Percentiles rank a stretch among this genome's conserved stretches.
phyloP scores from a whole-genome alignment of 768 basidiomycete genomes.

The Lenzites betulinus region DNA sequence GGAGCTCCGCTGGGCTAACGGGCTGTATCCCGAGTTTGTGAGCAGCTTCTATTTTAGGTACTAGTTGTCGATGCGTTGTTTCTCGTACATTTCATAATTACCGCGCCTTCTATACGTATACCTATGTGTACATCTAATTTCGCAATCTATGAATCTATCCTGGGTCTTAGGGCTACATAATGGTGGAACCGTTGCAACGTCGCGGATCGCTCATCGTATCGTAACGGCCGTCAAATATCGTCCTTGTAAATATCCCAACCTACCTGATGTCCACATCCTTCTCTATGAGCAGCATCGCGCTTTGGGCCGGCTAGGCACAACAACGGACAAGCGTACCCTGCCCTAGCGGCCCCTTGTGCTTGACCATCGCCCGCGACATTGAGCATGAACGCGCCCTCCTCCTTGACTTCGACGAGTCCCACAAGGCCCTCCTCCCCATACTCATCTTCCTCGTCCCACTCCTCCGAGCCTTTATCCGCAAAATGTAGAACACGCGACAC shows the following conservation, averaged over 20 bases:
- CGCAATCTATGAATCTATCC: not conserved
- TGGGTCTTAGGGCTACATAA: constrained; percentile 1
- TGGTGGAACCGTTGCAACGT: not conserved
- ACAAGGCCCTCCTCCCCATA: constrained; percentile 27
- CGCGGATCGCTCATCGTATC: not conserved
- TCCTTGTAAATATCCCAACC: constrained; percentile 40
- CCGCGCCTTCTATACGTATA: not conserved
- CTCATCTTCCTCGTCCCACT: constrained; percentile 27
- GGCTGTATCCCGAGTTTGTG: constrained; percentile 12
- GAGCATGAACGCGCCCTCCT: constrained; percentile 32
- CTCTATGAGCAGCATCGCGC: constrained; percentile 31
- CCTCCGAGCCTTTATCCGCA: constrained; percentile 27
- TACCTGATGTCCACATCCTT: constrained; percentile 42
- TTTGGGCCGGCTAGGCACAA: constrained; percentile 43
- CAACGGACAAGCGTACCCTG: constrained; percentile 29
- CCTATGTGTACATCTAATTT: not conserved
- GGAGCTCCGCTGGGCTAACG: constrained; percentile 16
- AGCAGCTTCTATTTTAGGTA: constrained; percentile 2
- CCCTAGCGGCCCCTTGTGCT: not conserved
- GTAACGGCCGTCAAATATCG: constrained; percentile 18
- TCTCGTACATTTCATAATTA: not conserved
- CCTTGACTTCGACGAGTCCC: constrained; percentile 37
- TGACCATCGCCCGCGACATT: constrained; percentile 8
- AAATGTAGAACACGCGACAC: constrained; percentile 45
- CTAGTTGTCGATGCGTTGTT: not conserved